phyloP scores from a whole-genome alignment of 2,329 filamentous ascomycete species.

The Pyrenochaeta sp. region DNA sequence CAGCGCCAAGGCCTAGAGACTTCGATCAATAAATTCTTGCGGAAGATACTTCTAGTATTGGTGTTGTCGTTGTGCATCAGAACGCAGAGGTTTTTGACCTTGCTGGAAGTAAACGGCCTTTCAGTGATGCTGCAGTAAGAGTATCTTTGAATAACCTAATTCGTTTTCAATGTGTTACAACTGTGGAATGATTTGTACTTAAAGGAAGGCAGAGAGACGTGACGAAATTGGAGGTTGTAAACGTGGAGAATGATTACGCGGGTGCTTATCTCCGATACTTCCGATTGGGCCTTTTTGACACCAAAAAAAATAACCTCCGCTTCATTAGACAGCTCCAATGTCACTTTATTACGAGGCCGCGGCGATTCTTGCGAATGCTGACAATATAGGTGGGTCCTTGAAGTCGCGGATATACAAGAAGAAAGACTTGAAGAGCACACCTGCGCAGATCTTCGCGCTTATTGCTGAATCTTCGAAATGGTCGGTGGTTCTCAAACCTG shows the following conservation, averaged over 20 bases:
- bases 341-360: constrained; percentile 95
- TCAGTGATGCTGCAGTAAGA: not conserved
- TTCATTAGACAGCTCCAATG: constrained; percentile 64
- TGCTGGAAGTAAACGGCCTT: not conserved
- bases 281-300: not conserved
- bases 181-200: no score
- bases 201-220: no score
- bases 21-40: no score
- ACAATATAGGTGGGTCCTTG: constrained; percentile 78
- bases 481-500: constrained; percentile 84
- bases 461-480: constrained; percentile 90
- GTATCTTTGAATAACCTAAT: not conserved
- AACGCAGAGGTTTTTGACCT: no score
- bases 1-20: no score
- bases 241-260: not conserved
- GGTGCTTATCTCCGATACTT: not conserved
- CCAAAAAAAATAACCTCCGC: not conserved
- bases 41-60: no score
- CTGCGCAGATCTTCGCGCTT: constrained; percentile 85
- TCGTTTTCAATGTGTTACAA: not conserved
- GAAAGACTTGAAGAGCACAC: constrained; percentile 77
- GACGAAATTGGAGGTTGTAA: not conserved
- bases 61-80: no score
- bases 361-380: constrained; percentile 70
- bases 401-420: constrained; percentile 84